These are phyloP conservation scores for Boletales sp. DNA, from an alignment of 768 basidiomycete species.

Conservation along the genomic window DNA sequence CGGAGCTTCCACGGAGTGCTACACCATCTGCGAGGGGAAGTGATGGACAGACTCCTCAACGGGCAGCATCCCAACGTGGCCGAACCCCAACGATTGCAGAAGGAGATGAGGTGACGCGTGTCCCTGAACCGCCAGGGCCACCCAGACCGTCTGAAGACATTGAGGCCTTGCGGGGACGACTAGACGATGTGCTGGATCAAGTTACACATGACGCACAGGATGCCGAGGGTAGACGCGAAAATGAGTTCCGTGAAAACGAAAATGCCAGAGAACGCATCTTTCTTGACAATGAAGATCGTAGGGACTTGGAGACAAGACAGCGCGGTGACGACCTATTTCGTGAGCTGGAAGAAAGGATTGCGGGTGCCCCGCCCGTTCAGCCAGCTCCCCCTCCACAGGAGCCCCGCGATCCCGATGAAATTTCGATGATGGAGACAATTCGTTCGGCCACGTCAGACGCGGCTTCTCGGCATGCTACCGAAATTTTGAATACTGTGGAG, in stretches of 20 bases:
- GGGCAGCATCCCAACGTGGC: no score
- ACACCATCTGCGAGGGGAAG: slow-evolving; percentile 4
- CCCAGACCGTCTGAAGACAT: slow-evolving; percentile 7
- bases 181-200: slow-evolving; percentile 52
- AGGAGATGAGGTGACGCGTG: slow-evolving; percentile 7
- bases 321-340: slow-evolving; percentile 23
- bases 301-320: slow-evolving; percentile 53
- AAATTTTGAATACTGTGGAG: slow-evolving; percentile 56
- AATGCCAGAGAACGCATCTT: slow-evolving; percentile 62
- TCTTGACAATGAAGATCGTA: slow-evolving; percentile 52
- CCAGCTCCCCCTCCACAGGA: slow-evolving; percentile 19
- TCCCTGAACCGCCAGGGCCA: no score
- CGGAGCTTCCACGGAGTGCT: slow-evolving; percentile 14
- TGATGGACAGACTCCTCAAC: no score
- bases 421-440: slow-evolving; percentile 35
- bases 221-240: slow-evolving; percentile 62
- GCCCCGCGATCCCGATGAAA: slow-evolving; percentile 23
- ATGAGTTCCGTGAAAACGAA: slow-evolving; percentile 61
- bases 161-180: slow-evolving; percentile 50
- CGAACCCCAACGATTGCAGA: slow-evolving; percentile 5
- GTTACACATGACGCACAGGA: slow-evolving; percentile 49
- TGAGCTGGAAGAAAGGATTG: slow-evolving; percentile 28
- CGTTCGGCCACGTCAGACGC: slow-evolving; percentile 48
- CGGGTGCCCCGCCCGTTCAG: slow-evolving; percentile 19
- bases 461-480: slow-evolving; percentile 51